Evolutionary conservation across 1,139 yeast species (phyloP).

Genomic region (Lodderomyces margitis): DNA sequence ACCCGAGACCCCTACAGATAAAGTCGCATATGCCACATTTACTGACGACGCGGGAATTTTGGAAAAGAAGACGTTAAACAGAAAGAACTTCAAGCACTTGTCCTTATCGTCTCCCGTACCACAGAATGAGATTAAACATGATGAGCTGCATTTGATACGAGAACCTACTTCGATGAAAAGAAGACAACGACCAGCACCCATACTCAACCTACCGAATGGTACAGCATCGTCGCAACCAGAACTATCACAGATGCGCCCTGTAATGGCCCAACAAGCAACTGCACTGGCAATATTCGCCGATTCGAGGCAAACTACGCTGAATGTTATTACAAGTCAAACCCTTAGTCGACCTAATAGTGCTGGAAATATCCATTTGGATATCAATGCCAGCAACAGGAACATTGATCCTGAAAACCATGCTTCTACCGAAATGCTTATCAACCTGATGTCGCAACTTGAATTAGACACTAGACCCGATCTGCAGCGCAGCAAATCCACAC

Average conservation of each 20-base stretch:
- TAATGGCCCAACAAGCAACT: conserved; percentile 1
- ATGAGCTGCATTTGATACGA: conserved; percentile 13
- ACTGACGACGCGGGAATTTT: conserved; percentile 22
- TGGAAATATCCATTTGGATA: conserved; percentile 13
- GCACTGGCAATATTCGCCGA: conserved; percentile 5
- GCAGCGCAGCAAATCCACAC: conserved; percentile 6
- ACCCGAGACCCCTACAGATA: conserved; percentile 3
- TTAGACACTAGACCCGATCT: conserved; percentile 11
- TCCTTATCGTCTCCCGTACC: conserved; percentile 35
- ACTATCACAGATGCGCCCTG: not conserved
- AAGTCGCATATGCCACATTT: not conserved
- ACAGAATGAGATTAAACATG: not conserved
- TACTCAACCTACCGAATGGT: conserved; percentile 20
- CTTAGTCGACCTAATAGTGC: conserved; percentile 12
- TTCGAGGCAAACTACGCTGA: conserved; percentile 2
- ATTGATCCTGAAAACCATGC: conserved; percentile 31
- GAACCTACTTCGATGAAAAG: conserved; percentile 17
- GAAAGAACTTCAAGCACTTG: conserved; percentile 74
- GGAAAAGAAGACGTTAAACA: conserved; percentile 59
- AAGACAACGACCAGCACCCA: conserved; percentile 24
- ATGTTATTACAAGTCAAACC: conserved; percentile 12
- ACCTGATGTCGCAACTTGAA: conserved; percentile 34
- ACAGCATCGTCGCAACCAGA: conserved; percentile 2
- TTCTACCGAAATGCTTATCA: conserved; percentile 25
- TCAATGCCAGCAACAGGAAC: conserved; percentile 23